Evolutionary conservation across 495 filamentous ascomycete genomes (phyloP).

Genomic region (Xylaria telfairii): DNA sequence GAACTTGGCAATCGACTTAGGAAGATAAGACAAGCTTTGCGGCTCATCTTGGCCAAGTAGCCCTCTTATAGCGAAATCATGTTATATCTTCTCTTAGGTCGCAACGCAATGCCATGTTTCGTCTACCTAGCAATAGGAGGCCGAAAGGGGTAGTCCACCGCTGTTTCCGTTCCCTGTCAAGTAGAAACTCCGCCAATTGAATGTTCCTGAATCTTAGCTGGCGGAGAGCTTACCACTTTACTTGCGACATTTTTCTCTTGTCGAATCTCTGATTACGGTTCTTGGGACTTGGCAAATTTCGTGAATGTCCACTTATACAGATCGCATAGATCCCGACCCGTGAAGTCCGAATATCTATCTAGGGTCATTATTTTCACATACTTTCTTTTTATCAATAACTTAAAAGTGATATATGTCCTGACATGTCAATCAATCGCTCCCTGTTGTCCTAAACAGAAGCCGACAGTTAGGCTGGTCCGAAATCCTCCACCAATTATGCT

Average conservation of each 20-base stretch:
- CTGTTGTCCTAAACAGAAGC: not conserved
- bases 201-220: not conserved
- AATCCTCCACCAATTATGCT: constrained; percentile 16
- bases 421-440: not conserved
- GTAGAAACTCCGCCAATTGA: constrained; percentile 14
- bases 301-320: not conserved
- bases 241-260: not conserved
- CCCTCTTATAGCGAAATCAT: not conserved
- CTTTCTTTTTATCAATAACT: not conserved
- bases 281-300: not conserved
- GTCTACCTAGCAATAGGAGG: not conserved
- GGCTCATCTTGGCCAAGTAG: constrained; percentile 9
- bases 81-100: not conserved
- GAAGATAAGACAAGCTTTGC: constrained; percentile 11
- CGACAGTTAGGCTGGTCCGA: not conserved
- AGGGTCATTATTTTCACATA: not conserved
- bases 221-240: not conserved
- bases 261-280: not conserved
- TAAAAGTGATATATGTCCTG: not conserved
- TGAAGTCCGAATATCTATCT: not conserved
- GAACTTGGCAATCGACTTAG: not conserved
- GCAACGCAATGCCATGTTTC: not conserved
- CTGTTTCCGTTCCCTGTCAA: not conserved
- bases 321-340: not conserved
- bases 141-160: not conserved